Conservation (phyloP, 768 basidiomycete genomes). For the Psilocybe cyanescens region DNA sequence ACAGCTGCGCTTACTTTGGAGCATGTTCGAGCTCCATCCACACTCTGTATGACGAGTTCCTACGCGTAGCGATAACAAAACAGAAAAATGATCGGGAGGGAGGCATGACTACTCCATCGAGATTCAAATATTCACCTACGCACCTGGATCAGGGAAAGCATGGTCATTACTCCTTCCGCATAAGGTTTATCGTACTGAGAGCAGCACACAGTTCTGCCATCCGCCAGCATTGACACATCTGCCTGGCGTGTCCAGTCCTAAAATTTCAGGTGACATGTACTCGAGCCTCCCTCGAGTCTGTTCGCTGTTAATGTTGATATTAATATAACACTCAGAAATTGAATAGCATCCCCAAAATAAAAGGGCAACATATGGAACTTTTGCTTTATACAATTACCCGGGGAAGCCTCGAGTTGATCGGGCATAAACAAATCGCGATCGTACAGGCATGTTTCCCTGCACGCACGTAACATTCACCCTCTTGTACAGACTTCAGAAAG, state of each 20-base stretch:
- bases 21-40: neutral
- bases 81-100: neutral
- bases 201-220: neutral
- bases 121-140: neutral
- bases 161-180: too few relatives aligned
- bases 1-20: neutral
- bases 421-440: neutral
- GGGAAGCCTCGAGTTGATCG: constrained; percentile 13
- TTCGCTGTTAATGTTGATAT: neutral
- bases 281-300: too few relatives aligned
- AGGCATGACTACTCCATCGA: neutral
- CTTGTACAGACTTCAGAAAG: neutral
- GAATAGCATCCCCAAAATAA: neutral
- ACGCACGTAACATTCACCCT: neutral
- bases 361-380: neutral
- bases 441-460: neutral
- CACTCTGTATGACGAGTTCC: neutral
- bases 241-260: neutral
- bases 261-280: neutral
- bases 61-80: neutral
- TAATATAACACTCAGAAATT: neutral
- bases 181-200: too few relatives aligned
- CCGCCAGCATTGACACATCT: neutral
- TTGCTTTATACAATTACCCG: neutral
- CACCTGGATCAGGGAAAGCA: neutral